Conservation (phyloP, 2,329 filamentous ascomycete species). For the Cordyceps tenuipes region DNA sequence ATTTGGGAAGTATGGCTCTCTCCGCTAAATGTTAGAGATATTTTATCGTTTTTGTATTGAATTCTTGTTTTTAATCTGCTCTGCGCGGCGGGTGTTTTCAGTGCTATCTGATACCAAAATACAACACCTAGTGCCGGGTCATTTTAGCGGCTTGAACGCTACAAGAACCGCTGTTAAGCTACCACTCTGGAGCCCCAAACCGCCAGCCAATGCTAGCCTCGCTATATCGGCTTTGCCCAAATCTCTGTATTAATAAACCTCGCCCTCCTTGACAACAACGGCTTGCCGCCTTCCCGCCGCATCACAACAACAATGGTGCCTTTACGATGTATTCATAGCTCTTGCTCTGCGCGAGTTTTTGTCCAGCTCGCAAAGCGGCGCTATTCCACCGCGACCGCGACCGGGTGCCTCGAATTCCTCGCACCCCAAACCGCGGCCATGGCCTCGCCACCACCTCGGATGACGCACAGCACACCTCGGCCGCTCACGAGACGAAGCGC, state of each 20-base stretch:
- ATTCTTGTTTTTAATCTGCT: background rate
- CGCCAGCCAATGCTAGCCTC: conserved; percentile 15
- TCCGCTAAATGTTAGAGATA: too few species aligned
- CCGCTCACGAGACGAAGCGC: background rate
- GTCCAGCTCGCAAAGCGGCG: conserved; percentile 32
- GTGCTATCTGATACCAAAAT: too few species aligned
- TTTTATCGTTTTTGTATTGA: background rate
- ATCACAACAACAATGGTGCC: conserved; percentile 22
- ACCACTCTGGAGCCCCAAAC: background rate
- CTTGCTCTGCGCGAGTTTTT: conserved; percentile 32
- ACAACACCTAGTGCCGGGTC: too few species aligned
- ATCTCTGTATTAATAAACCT: conserved; percentile 9
- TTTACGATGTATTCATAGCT: conserved; percentile 30
- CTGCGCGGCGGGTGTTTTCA: too few species aligned
- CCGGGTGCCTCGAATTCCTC: conserved; percentile 30
- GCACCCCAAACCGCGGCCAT: conserved; percentile 22
- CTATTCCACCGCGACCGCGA: conserved; percentile 19
- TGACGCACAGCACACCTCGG: conserved; percentile 6
- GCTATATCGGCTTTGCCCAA: conserved; percentile 11
- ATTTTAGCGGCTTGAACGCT: background rate
- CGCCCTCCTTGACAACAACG: background rate
- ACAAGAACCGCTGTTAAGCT: background rate
- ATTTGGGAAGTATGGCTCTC: too few species aligned
- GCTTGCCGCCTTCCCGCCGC: background rate
- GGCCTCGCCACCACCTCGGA: conserved; percentile 14